Base-by-base conservation (phyloP, 805 yeast species). In the Komagataella ulmi region DNA sequence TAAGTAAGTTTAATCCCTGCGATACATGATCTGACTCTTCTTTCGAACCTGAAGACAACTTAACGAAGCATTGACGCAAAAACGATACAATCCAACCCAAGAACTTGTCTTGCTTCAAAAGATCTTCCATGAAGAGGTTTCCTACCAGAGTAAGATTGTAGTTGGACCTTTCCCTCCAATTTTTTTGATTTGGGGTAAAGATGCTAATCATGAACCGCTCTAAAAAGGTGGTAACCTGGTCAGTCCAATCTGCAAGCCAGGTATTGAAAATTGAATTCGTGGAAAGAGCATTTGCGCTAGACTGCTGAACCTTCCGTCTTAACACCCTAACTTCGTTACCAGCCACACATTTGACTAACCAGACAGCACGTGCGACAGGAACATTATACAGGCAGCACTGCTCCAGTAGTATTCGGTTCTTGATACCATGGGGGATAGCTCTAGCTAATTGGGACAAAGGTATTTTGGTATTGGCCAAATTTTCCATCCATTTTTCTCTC, bases 201-300 rank as follows among this genome's bases (percentile, higher is more conserved):
- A 68, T 68, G 14, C 74, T 77, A 46, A 71, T 68, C 21, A 81
- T 69, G 23, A 76, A 69, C 55, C 73, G 72, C 55, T 75, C 80
- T 10, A 83, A 58, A 57, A 73, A 85, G 52, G 77, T 81, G 2
- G 81, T 73, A 14, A 90, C 81, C 56, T 86, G 95, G 46, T 81
- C 85, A 0, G 97, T 86, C 98, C 98, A 91, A 61, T 88, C 96
- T 53, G 78, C 79, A 17, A 83, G 70, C 88, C 97, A 84, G 49
- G 74, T 77, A 21, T 67, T 63, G 46, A 45, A 40, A n/a, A 48
- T 23, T 53, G 81, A 85, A n/a, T 72, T 68, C 6, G 47, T 21
- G 24, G 40, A 30, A 14, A 30, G 40, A 1, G 63, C 53, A n/a
- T 54, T 58, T 5, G 54, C 59, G 2, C 51, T 47, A 17, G 50